Evolutionary conservation across 352 stramenopile species (phyloP), one percentile per base, ranked within the genome.

Genomic region (Pythium utonaiense): DNA sequence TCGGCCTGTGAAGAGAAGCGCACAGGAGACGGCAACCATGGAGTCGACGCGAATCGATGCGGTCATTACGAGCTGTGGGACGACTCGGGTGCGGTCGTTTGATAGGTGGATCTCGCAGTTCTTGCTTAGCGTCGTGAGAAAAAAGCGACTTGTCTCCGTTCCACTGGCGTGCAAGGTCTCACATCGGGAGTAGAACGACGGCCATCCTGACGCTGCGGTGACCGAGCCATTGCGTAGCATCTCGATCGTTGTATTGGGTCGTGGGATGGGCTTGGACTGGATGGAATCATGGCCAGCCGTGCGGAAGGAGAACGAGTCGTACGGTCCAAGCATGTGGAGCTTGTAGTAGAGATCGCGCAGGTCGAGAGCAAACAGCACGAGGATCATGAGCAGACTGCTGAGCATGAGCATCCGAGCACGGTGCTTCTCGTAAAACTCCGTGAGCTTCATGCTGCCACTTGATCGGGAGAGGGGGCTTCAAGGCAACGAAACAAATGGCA

Each of bases 261-360:
- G 45, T 13, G 47, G 48, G 7, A 63, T 50, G 2, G 57, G 45
- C 8, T 49, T 28, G 3, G 58, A 51, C 33, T 56, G 45, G 56
- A 62, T 54, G 31, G 45, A 56, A 34, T 62, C 56, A 22, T 57
- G 36, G 1, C 34, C 38, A 9, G 28, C 60, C 24, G 52, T 58
- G 12, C 44, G 42, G 41, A 67, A 67, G 3, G 60, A 62, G 47
- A 53, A 62, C 44, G 60, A 48, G 25, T 67, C 53, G 24, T 56
- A 49, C n/a, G 60, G 53, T 0, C 60, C 60, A 24, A 67, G 52
- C 60, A 57, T 54, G 36, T 55, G 40, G 17, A 59, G 48, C 45
- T 67, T 67, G 53, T 62, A 67, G 34, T 62, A 54, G 7, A 67
- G 45, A 54, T 67, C 60, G 17, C 60, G 40, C 27, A 66, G 4